Evolutionary conservation across 2,329 filamentous ascomycete species (phyloP).

Genomic region (Apiospora phragmitis): DNA sequence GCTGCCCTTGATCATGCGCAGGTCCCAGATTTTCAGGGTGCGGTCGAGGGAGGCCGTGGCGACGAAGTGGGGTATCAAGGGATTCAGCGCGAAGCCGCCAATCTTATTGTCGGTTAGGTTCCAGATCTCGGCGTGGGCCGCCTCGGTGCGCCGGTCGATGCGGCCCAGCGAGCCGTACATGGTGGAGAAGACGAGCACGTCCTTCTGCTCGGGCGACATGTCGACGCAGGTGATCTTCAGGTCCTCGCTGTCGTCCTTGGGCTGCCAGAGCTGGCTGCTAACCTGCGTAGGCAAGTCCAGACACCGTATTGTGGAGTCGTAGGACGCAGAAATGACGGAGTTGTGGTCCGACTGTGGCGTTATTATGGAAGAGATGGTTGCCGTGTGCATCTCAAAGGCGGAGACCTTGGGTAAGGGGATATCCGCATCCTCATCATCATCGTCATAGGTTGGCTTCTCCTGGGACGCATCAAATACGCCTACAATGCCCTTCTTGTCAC

Average conservation of each 20-base stretch:
- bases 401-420: constrained; percentile 76
- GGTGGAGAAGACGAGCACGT: constrained; percentile 84
- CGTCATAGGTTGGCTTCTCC: constrained; percentile 49
- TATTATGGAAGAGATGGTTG: constrained; percentile 84
- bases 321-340: constrained; percentile 80
- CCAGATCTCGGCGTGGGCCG: constrained; percentile 65
- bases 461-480: constrained; percentile 91
- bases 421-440: constrained; percentile 68
- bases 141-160: constrained; percentile 68
- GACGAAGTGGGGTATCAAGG: constrained; percentile 75
- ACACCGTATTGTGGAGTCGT: constrained; percentile 88
- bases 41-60: constrained; percentile 90
- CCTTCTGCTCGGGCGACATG: constrained; percentile 68
- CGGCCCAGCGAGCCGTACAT: constrained; percentile 78
- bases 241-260: constrained; percentile 67
- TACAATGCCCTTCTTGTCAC: constrained; percentile 89
- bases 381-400: constrained; percentile 84
- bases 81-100: constrained; percentile 86
- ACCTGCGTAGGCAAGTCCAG: constrained; percentile 80
- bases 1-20: constrained; percentile 68
- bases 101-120: constrained; percentile 89
- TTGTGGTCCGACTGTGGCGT: constrained; percentile 74
- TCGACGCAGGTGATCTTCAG: constrained; percentile 83
- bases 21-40: constrained; percentile 88
- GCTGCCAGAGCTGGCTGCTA: constrained; percentile 80